Evolutionary conservation across 2,329 filamentous ascomycete genomes (phyloP), one percentile per base, ranked within the genome.

Genomic region (Fusarium luffae): DNA sequence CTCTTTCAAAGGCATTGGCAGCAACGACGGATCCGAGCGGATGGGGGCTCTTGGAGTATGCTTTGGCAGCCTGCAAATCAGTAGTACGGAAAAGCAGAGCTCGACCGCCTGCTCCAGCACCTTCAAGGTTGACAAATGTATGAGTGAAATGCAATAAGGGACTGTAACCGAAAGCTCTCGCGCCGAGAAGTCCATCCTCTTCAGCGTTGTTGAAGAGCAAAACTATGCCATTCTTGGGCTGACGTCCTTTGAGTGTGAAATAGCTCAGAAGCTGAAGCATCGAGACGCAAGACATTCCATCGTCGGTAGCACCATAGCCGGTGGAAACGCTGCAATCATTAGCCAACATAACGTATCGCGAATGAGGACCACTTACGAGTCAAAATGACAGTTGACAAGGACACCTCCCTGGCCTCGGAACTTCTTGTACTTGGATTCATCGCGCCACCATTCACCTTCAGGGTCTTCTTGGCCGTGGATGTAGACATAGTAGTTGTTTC

Each of bases 121-220:
- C 96, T 80, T 99, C 96, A 18, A 99, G 88, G 73, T 99, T 99
- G 70, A 98, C 83, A 77, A 99, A 98, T 0, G 93, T 93, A 76
- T 94, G 92, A 12, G 93, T 88, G 59, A 97, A 92, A 54, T 88
- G 89, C 13, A 93, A 89, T 68, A 97, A 85, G 0, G 94, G 92
- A 77, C 94, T 93, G 71, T 93, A 89, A 28, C 92, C 90, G 76
- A 97, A 98, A 8, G 92, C 94, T 64, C 89, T 88, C 9, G 95
- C 94, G 2, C 96, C 96, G 70, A 97, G 93, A 13, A 98, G 83
- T 37, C 90, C 96, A 75, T 98, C 95, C 78, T 99, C 96, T 77
- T 99, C 96, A 37, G 92, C 95, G 76, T 98, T 98, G 84, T 99
- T 99, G 77, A 98, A 86, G 28, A 98, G 85, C 12, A 93, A 86